phyloP scores from a whole-genome alignment of 2,329 filamentous ascomycete genomes.

The Talaromyces sp. region DNA sequence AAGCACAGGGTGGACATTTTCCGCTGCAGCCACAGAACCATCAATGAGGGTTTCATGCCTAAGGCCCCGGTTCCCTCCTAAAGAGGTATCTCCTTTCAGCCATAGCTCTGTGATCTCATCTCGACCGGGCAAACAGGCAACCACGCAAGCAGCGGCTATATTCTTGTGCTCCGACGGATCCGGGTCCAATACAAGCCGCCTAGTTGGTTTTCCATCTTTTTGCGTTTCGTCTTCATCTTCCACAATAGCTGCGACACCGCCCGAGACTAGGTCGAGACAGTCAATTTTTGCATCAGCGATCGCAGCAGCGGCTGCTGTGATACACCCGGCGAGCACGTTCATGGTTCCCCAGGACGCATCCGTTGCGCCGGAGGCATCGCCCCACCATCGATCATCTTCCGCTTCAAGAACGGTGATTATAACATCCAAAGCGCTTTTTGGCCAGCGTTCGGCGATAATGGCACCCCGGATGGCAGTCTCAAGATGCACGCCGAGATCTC shows the following conservation, averaged over 20 bases:
- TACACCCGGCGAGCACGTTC: slow-evolving; percentile 85
- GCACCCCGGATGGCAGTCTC: slow-evolving; percentile 85
- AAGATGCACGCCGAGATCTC: slow-evolving; percentile 83
- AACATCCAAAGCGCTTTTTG: slow-evolving; percentile 97
- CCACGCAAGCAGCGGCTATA: slow-evolving; percentile 76
- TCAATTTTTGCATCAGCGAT: slow-evolving; percentile 94
- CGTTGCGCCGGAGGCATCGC: slow-evolving; percentile 43
- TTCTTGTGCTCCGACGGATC: slow-evolving; percentile 72
- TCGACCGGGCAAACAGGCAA: slow-evolving; percentile 77
- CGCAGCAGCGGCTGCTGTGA: slow-evolving; percentile 88
- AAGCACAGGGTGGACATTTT: slow-evolving; percentile 54
- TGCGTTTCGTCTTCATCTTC: slow-evolving; percentile 22
- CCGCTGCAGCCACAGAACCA: slow-evolving; percentile 57
- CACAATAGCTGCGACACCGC: slow-evolving; percentile 80
- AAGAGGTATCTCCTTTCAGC: slow-evolving; percentile 68
- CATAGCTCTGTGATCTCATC: slow-evolving; percentile 94
- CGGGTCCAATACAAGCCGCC: slow-evolving; percentile 63
- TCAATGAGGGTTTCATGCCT: slow-evolving; percentile 52
- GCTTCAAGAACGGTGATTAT: slow-evolving; percentile 90
- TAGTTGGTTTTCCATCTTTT: slow-evolving; percentile 11
- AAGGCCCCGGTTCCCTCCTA: slow-evolving; percentile 30
- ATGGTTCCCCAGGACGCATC: slow-evolving; percentile 78
- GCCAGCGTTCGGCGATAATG: slow-evolving; percentile 90
- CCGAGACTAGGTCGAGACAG: slow-evolving; percentile 82
- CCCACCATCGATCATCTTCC: slow-evolving; percentile 72